Evolutionary conservation across 2,329 filamentous ascomycete species (phyloP), one percentile per base, ranked within the genome.

Genomic region (Ceratocystis papillata): DNA sequence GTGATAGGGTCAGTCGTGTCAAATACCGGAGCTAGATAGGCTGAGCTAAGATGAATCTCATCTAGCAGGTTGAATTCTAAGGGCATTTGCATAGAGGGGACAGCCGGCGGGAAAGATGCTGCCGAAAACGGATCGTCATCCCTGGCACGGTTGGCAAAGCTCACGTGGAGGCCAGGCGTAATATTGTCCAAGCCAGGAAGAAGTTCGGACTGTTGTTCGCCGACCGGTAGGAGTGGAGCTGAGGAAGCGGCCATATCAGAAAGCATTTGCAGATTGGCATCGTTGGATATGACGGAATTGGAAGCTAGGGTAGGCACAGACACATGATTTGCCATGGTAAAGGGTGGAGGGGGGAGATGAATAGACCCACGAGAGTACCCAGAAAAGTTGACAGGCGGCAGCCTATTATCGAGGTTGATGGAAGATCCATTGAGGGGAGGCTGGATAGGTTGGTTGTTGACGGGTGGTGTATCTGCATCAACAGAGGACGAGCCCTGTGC

Each of bases 71-170:
- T 65, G 37, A 65, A 65, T 17, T 65, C 63, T 10, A 65, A n/a
- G 1, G 70, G 70, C 3, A 72, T 70, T 8, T 79, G 77, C 7
- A 74, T 69, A 1, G 73, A 71, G 7, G 63, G 33, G 28, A 65
- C 48, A 37, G 48, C 50, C 45, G 63, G 37, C 5, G 63, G 63
- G 20, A 65, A 65, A 25, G 48, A 45, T 8, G 50, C 44, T 6
- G 53, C 44, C 3, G 63, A 65, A 28, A 65, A 46, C 25, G 50
- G 50, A 28, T 65, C 53, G 20, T 59, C 55, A 37, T 57, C 50
- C 12, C 50, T 22, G 7, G 50, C 50, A 45, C 63, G 53, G 8
- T 28, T 57, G 25, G 53, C 44, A 46, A 46, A 65, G 45, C 61
- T 46, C 25, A 46, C 44, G 45, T 63, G 61, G n/a, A 63, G 61